Evolutionary conservation across 2,329 filamentous ascomycete genomes (phyloP), one percentile per base, ranked within the genome.

Genomic region (Xylariaceae sp.): DNA sequence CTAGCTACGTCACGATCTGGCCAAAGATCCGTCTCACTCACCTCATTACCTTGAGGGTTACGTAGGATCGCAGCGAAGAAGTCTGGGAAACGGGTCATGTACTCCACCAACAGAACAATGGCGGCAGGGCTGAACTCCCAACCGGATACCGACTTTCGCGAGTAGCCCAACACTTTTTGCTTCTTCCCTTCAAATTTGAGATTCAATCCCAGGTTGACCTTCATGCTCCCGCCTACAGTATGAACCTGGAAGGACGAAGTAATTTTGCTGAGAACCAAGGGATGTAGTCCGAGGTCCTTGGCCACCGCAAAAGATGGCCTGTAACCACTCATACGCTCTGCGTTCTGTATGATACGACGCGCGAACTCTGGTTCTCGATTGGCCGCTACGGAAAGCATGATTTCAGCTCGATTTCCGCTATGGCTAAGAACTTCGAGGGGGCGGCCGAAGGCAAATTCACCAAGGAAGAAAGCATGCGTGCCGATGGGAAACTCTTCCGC

Each of bases 171-270:
- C 6, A 98, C 93, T 70, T 98, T 98, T 57, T 91, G 78, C 68
- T 96, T 95, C 69, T 88, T 92, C 2, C 82, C 88, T 64, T 98
- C 93, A 49, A 98, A 98, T 66, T 98, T 98, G 55, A 98, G 76
- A 61, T 98, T 98, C 50, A 98, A 75, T 0, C 93, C 93, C 20
- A 98, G 73, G 59, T 98, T 98, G 51, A 95, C 77, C 57, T 88
- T 86, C 47, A 90, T 74, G 20, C 47, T 60, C 21, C 87, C 89
- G 46, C 88, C 88, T 4, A 92, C 82, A 16, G 70, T 79, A 45
- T 82, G 81, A 46, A 98, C 87, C 44, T 85, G 86, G 66, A 95
- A 97, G 0, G 92, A 91, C 2, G 93, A 95, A 0, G 93, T 97
- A 59, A 98, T 87, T 74, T 95, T 98, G 67, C 91, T 95, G 23